Conservation (phyloP, 202 grass and related monocot genomes). For the Panicum hallii region DNA sequence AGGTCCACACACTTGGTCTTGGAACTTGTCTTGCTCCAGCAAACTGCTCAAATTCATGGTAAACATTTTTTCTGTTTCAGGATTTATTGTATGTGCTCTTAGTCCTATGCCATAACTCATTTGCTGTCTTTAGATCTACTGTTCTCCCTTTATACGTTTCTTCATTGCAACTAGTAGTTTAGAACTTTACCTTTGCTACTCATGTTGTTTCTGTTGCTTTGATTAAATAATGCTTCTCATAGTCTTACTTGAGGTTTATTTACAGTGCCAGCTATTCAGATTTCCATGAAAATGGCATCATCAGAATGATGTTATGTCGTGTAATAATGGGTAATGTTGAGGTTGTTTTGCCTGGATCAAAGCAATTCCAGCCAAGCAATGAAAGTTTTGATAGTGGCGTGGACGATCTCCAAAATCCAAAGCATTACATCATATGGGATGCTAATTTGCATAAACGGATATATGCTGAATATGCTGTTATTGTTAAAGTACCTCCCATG, state of each 20-base stretch:
- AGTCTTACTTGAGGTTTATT: constrained; percentile 47
- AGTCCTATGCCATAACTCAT: background rate
- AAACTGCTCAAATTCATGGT: constrained; percentile 74
- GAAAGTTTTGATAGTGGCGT: constrained; percentile 74
- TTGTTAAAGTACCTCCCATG: constrained; percentile 57
- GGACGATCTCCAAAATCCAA: constrained; percentile 83
- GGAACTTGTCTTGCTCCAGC: constrained; percentile 86
- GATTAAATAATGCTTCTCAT: constrained; percentile 13
- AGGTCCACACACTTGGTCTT: constrained; percentile 57
- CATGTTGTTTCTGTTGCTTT: constrained; percentile 18
- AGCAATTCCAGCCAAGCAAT: constrained; percentile 70
- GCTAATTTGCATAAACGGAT: constrained; percentile 67
- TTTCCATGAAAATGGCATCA: constrained; percentile 68
- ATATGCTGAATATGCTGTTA: constrained; percentile 76
- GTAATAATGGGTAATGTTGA: constrained; percentile 92
- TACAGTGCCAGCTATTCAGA: constrained; percentile 62
- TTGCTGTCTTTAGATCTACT: constrained; percentile 15
- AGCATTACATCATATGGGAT: constrained; percentile 78
- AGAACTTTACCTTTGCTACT: background rate
- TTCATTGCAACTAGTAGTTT: constrained; percentile 1
- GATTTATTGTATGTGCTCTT: constrained; percentile 20
- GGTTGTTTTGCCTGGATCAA: constrained; percentile 66
- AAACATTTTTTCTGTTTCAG: constrained; percentile 44
- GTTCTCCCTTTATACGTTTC: background rate
- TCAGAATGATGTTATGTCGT: constrained; percentile 83